Evolutionary conservation across 495 filamentous ascomycete genomes (phyloP).

Genomic region (Aspergillus panamensis): DNA sequence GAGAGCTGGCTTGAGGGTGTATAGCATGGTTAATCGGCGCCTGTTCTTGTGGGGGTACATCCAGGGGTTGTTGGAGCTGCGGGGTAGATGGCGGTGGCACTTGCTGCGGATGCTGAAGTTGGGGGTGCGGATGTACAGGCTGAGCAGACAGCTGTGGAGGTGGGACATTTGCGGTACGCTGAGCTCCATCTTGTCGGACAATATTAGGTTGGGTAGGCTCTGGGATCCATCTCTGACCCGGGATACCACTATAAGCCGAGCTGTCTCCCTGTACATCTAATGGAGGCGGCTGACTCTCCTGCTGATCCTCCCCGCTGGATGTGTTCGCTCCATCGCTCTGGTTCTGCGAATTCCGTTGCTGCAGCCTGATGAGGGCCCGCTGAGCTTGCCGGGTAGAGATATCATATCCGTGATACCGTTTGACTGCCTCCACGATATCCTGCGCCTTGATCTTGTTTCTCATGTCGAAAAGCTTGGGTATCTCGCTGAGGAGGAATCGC

Average conservation of each 20-base stretch:
- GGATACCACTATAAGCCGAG: slow-evolving; percentile 27
- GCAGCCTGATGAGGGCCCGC: slow-evolving; percentile 41
- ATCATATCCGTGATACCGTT: slow-evolving; percentile 47
- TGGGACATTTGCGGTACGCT: slow-evolving; percentile 20
- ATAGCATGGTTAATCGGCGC: slow-evolving; percentile 20
- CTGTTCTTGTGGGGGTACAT: slow-evolving; percentile 24
- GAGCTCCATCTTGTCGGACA: slow-evolving; percentile 27
- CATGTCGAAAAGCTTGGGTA: slow-evolving; percentile 48
- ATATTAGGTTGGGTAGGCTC: slow-evolving; percentile 29
- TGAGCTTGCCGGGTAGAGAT: slow-evolving; percentile 48
- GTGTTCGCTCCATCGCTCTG: slow-evolving; percentile 25
- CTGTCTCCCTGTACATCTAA: slow-evolving; percentile 18
- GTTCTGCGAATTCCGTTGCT: slow-evolving; percentile 29
- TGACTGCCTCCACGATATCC: slow-evolving; percentile 44
- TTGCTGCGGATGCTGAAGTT: slow-evolving; percentile 16
- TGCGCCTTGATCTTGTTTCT: slow-evolving; percentile 38
- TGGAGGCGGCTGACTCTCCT: slow-evolving; percentile 18
- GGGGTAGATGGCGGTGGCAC: slow-evolving; percentile 15
- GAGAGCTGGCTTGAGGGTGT: slow-evolving; percentile 21
- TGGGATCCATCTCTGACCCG: slow-evolving; percentile 38
- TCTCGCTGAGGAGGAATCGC: slow-evolving; percentile 42
- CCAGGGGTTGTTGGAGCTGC: slow-evolving; percentile 22
- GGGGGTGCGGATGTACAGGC: slow-evolving; percentile 22
- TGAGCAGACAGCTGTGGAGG: slow-evolving; percentile 26
- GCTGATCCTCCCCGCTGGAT: slow-evolving; percentile 24